Evolutionary conservation across 1,284 basidiomycete species (phyloP).

Genomic region (Ganoderma sp.): DNA sequence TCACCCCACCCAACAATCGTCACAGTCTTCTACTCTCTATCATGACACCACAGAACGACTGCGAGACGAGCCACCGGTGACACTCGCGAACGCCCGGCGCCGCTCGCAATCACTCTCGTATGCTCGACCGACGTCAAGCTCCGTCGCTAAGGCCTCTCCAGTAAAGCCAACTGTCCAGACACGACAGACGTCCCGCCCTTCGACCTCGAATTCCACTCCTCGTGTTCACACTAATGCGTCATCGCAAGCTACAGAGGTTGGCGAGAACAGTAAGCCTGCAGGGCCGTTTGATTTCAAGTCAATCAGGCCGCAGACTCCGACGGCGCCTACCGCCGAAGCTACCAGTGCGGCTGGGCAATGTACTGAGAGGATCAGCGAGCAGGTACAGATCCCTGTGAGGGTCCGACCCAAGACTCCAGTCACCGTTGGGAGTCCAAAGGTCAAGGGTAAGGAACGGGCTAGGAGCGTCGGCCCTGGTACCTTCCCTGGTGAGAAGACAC

Average conservation of each 20-base stretch:
- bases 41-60: background rate
- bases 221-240: background rate
- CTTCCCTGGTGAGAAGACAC: background rate
- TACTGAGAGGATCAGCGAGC: background rate
- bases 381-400: background rate
- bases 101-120: slow-evolving; percentile 36
- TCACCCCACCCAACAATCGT: background rate
- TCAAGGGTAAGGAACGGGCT: slow-evolving; percentile 5
- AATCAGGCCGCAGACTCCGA: background rate
- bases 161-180: slow-evolving; percentile 20
- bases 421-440: background rate
- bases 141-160: slow-evolving; percentile 38
- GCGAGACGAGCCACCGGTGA: background rate
- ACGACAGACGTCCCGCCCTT: background rate
- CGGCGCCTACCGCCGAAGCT: background rate
- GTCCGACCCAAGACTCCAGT: background rate
- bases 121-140: slow-evolving; percentile 42
- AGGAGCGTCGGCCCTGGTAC: background rate
- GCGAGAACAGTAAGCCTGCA: background rate
- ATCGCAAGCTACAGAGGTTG: background rate
- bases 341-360: background rate
- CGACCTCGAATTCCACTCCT: background rate
- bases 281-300: slow-evolving; percentile 15
- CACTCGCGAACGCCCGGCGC: slow-evolving; percentile 5
- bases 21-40: background rate